Conservation (phyloP, 352 stramenopile genomes). For the Phytophthora sp. region DNA sequence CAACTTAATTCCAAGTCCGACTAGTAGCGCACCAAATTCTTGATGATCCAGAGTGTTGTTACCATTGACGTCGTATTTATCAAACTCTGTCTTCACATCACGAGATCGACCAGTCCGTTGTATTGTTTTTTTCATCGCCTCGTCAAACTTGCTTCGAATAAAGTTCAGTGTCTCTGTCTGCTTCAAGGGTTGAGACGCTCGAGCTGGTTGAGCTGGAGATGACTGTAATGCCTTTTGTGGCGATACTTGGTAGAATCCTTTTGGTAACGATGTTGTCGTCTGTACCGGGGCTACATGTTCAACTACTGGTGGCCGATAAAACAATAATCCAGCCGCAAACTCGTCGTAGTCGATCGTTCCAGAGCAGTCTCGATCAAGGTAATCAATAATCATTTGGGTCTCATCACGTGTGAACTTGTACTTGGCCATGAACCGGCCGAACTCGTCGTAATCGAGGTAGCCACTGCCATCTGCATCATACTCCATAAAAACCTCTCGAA, state of each 20-base stretch:
- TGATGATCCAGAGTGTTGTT: slow-evolving; percentile 59
- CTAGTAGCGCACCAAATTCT: slow-evolving; percentile 64
- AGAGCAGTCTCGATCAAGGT: slow-evolving; percentile 61
- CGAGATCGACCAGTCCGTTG: slow-evolving; percentile 12
- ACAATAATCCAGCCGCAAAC: slow-evolving; percentile 70
- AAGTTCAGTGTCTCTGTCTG: slow-evolving; percentile 29
- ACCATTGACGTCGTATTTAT: slow-evolving; percentile 56
- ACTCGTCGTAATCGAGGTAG: slow-evolving; percentile 69
- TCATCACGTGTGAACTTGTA: slow-evolving; percentile 64
- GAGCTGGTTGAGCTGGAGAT: slow-evolving; percentile 3
- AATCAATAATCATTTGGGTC: slow-evolving; percentile 48
- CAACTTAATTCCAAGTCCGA: slow-evolving; percentile 64
- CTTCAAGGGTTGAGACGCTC: slow-evolving; percentile 6
- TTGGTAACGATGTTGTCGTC: background rate
- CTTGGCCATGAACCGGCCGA: slow-evolving; percentile 69
- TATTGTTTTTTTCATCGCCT: slow-evolving; percentile 38
- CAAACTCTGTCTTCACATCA: slow-evolving; percentile 49
- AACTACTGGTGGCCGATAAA: slow-evolving; percentile 49
- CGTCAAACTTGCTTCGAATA: slow-evolving; percentile 34
- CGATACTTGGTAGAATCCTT: slow-evolving; percentile 10
- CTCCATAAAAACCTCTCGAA: slow-evolving; percentile 75
- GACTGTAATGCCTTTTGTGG: background rate
- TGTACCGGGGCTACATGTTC: background rate
- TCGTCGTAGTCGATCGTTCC: slow-evolving; percentile 80
- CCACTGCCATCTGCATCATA: slow-evolving; percentile 68